A percentile compares a stretch with the other conserved stretches of the same genome.
These are phyloP conservation scores for Micractinium sp. DNA, from an alignment of 139 green algal genomes.

Conservation along the genomic window DNA sequence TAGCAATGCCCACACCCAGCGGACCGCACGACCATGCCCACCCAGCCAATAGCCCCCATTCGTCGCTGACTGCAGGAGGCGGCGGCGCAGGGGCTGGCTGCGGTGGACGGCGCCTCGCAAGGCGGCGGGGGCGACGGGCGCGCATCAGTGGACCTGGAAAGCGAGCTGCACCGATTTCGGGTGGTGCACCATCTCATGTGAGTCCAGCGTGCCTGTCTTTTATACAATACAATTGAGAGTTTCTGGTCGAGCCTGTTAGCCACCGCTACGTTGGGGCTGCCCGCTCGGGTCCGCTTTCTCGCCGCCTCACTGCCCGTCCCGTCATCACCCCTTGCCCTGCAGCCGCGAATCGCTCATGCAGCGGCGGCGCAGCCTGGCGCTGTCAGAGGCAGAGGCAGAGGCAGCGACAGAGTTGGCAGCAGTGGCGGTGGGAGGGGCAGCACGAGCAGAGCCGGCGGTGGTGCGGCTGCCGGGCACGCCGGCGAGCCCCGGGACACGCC, in stretches of 20 bases:
- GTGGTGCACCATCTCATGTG: constrained; percentile 31
- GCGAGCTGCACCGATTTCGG: constrained; percentile 1
- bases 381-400: background rate
- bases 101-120: background rate
- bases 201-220: background rate
- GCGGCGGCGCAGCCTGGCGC: background rate
- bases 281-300: background rate
- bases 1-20: too few relatives aligned
- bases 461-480: background rate
- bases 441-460: background rate
- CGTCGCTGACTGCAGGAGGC: background rate
- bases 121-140: background rate
- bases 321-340: background rate
- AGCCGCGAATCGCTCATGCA: background rate
- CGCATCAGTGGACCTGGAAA: background rate
- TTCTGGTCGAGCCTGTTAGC: background rate
- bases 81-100: background rate
- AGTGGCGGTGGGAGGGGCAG: too few relatives aligned
- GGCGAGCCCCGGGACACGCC: background rate
- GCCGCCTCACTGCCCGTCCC: background rate
- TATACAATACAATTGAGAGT: too few relatives aligned
- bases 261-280: background rate
- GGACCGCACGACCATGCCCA: too few relatives aligned
- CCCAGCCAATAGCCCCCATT: too few relatives aligned
- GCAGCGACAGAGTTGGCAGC: background rate